Evolutionary conservation across 2,329 filamentous ascomycete genomes (phyloP).

Genomic region (Fusarium begoniae): DNA sequence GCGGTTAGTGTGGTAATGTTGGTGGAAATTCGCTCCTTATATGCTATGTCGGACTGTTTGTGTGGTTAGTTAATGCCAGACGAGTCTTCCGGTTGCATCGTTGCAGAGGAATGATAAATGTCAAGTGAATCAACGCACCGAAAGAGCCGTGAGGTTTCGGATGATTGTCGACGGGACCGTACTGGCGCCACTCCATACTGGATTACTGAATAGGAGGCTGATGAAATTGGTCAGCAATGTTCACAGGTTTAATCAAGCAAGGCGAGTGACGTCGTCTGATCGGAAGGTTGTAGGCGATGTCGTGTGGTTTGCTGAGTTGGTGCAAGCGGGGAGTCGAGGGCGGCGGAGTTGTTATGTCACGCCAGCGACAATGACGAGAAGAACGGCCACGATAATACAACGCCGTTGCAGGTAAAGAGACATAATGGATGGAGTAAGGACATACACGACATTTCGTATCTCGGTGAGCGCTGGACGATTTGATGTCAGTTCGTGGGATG

Average conservation of each 20-base stretch:
- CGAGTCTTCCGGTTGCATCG: not conserved
- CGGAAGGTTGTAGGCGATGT: not conserved
- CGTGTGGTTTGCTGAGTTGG: not conserved
- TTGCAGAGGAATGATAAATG: not conserved
- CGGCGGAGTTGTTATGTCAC: not conserved
- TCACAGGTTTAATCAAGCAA: not conserved
- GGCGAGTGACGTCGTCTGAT: not conserved
- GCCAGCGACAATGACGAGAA: constrained; percentile 14
- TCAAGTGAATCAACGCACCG: constrained; percentile 53
- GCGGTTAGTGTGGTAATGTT: constrained; percentile 82
- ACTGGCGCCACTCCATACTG: constrained; percentile 60
- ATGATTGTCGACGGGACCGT: constrained; percentile 64
- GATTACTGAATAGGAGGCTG: constrained; percentile 70
- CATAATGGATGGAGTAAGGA: constrained; percentile 24
- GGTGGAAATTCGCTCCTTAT: constrained; percentile 58
- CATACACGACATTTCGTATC: constrained; percentile 62
- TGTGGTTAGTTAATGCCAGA: constrained; percentile 29
- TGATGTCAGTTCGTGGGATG: constrained; percentile 48
- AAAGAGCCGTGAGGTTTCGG: constrained; percentile 64
- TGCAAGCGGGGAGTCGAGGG: constrained; percentile 10
- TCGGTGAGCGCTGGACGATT: constrained; percentile 55
- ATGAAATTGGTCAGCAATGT: constrained; percentile 27
- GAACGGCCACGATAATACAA: constrained; percentile 6
- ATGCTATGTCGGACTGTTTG: constrained; percentile 58
- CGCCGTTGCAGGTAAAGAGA: constrained; percentile 21